Evolutionary conservation across 495 filamentous ascomycete genomes (phyloP).

Genomic region (Neurospora sp.): DNA sequence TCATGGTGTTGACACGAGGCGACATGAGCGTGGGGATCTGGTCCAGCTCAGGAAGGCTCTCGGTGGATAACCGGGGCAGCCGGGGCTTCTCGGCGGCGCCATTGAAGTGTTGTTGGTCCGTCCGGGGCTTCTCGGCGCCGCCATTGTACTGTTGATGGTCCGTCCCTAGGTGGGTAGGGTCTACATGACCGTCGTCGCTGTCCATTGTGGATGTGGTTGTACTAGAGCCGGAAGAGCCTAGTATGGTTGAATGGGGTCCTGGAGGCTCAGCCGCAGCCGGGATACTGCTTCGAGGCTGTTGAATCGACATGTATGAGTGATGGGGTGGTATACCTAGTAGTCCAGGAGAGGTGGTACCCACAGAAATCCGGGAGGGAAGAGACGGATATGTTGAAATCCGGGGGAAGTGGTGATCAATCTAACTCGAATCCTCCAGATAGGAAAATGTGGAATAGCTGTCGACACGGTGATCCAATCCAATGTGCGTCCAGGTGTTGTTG

Average conservation of each 20-base stretch:
- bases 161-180: not conserved
- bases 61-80: not conserved
- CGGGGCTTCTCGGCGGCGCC: not conserved
- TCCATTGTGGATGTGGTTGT: constrained; percentile 3
- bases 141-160: not conserved
- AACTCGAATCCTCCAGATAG: not conserved
- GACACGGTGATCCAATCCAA: not conserved
- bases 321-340: not conserved
- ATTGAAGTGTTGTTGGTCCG: not conserved
- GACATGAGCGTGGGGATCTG: constrained; percentile 21
- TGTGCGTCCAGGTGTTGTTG: not conserved
- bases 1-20: constrained; percentile 26
- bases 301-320: not conserved
- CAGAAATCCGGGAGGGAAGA: not conserved
- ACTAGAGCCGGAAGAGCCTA: not conserved
- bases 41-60: not conserved
- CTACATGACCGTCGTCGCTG: constrained; percentile 1
- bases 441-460: not conserved
- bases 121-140: not conserved
- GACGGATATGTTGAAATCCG: not conserved
- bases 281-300: not conserved
- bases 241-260: not conserved
- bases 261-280: not conserved
- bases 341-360: not conserved
- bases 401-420: not conserved